Evolutionary conservation across 2,329 filamentous ascomycete species (phyloP).

Genomic region (Ophiosphaerella korrae): DNA sequence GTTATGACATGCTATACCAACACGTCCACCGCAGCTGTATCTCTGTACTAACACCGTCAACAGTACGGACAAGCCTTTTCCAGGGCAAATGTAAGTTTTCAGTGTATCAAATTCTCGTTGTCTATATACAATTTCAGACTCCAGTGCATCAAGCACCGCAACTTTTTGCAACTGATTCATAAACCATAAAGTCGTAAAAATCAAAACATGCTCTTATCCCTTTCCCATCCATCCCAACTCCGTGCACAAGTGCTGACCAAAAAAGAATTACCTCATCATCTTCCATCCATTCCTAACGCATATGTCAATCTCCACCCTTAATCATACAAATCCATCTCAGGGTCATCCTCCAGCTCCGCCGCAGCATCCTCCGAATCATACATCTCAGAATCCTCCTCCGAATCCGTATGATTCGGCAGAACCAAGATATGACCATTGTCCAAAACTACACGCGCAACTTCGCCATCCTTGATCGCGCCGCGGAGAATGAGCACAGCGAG

Average conservation of each 20-base stretch:
- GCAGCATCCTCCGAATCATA: conserved; percentile 75
- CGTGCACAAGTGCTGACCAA: conserved; percentile 18
- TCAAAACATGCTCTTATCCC: conserved; percentile 1
- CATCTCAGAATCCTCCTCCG: conserved; percentile 73
- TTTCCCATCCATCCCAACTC: conserved; percentile 8
- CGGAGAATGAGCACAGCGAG: conserved; percentile 90
- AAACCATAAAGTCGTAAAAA: too few species aligned
- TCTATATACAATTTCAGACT: conserved; percentile 11
- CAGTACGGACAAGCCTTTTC: not conserved
- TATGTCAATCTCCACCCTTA: conserved; percentile 49
- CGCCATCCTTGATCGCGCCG: conserved; percentile 83
- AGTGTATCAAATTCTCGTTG: conserved; percentile 6
- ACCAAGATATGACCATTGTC: conserved; percentile 81
- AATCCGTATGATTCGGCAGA: conserved; percentile 78
- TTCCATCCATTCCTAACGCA: not conserved
- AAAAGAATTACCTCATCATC: not conserved
- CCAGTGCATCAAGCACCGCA: conserved; percentile 2
- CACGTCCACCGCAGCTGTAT: not conserved
- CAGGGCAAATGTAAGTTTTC: not conserved
- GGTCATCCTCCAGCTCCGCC: conserved; percentile 65
- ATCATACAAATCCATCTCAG: conserved; percentile 69
- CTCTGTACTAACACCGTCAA: not conserved
- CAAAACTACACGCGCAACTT: conserved; percentile 78
- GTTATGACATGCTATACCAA: conserved; percentile 13
- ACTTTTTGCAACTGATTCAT: not conserved